Evolutionary conservation across 108 stramenopile genomes (phyloP).

Genomic region (Fragilaria radians): DNA sequence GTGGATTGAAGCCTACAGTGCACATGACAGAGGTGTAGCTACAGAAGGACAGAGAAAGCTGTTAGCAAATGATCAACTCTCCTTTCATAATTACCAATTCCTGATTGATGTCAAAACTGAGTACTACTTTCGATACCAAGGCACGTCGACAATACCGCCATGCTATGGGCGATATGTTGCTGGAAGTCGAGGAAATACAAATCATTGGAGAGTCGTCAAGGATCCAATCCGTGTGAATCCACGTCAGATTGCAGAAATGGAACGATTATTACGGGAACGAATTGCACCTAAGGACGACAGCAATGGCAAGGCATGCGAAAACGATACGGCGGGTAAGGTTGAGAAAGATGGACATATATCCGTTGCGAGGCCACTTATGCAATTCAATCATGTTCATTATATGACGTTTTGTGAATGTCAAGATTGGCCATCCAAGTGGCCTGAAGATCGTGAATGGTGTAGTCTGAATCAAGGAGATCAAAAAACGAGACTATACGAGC

Average conservation of each 20-base stretch:
- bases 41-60: not conserved
- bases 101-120: conserved; percentile 28
- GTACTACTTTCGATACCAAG: conserved; percentile 49
- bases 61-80: not conserved
- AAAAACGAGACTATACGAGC: conserved; percentile 13
- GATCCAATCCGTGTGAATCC: conserved; percentile 41
- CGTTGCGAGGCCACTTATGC: conserved; percentile 28
- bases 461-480: not conserved
- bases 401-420: conserved; percentile 50
- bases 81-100: conserved; percentile 3
- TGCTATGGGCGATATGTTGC: conserved; percentile 17
- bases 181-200: conserved; percentile 13
- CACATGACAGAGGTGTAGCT: not conserved
- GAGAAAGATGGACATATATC: conserved; percentile 4
- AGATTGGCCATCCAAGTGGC: conserved; percentile 47
- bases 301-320: conserved; percentile 11
- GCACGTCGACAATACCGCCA: conserved; percentile 36
- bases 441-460: conserved; percentile 38
- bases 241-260: conserved; percentile 36
- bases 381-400: conserved; percentile 25
- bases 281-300: conserved; percentile 12
- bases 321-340: conserved; percentile 11
- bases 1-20: not conserved
- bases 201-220: conserved; percentile 45
- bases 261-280: conserved; percentile 28